Evolutionary conservation across 148 eudicot genomes (phyloP).

Genomic region (Amaranthus cruentus): DNA sequence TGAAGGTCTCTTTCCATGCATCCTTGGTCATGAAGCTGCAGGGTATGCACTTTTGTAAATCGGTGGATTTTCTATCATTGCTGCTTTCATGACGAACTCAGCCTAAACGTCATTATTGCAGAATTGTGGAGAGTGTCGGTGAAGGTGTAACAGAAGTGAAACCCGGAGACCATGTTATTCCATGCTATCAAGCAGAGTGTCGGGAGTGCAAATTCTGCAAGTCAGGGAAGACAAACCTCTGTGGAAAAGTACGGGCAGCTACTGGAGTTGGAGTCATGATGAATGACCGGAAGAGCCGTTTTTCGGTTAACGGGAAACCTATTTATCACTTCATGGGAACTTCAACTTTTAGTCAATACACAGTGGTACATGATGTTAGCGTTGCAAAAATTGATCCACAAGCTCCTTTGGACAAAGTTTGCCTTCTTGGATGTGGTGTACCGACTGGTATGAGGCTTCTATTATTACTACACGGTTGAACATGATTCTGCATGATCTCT

Average conservation of each 20-base stretch:
- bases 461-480: background rate
- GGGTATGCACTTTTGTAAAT: conserved; percentile 49
- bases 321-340: conserved; percentile 99
- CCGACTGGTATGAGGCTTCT: conserved; percentile 57
- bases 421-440: conserved; percentile 99
- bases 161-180: conserved; percentile 98
- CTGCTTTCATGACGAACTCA: background rate
- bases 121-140: conserved; percentile 97
- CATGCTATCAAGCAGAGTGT: conserved; percentile 99
- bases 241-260: conserved; percentile 92
- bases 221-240: conserved; percentile 97
- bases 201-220: conserved; percentile 95
- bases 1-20: conserved; percentile 98
- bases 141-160: conserved; percentile 96
- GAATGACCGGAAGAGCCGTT: conserved; percentile 90
- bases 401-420: conserved; percentile 96
- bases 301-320: conserved; percentile 82
- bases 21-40: conserved; percentile 99
- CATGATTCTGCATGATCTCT: background rate
- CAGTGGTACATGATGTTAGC: conserved; percentile 98
- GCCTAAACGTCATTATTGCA: conserved; percentile 27
- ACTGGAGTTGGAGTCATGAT: conserved; percentile 99
- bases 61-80: background rate
- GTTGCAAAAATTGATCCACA: conserved; percentile 93
- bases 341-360: conserved; percentile 96